These are phyloP conservation scores for Turnera subulata DNA, from an alignment of 345 rosid species.

Conservation along the genomic window DNA sequence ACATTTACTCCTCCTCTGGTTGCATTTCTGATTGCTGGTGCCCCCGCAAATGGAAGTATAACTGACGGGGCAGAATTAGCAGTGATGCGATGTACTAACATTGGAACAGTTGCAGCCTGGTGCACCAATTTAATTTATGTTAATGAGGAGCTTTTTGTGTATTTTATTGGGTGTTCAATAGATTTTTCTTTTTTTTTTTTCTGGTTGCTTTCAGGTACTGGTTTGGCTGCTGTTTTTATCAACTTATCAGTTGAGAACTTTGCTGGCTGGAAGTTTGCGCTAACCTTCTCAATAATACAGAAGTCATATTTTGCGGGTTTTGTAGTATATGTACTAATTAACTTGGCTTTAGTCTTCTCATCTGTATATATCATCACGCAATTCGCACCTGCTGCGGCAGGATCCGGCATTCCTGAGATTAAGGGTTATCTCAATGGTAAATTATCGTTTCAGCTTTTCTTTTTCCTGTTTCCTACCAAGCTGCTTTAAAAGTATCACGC, in stretches of 20 bases:
- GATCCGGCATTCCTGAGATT: constrained; percentile 98
- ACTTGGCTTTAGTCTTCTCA: constrained; percentile 77
- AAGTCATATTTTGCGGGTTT: constrained; percentile 82
- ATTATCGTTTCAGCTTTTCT: background rate
- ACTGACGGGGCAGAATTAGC: no score
- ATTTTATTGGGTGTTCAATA: no score
- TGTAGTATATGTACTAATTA: constrained; percentile 69
- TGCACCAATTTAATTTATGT: no score
- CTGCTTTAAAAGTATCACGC: background rate
- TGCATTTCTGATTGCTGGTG: no score
- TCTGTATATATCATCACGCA: constrained; percentile 82
- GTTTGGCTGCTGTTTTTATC: constrained; percentile 85
- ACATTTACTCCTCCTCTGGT: no score
- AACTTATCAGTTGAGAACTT: constrained; percentile 92
- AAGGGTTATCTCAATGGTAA: constrained; percentile 96
- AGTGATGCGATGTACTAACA: no score
- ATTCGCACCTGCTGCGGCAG: constrained; percentile 97
- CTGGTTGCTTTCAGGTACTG: constrained; percentile 61
- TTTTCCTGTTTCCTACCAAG: background rate
- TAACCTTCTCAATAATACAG: constrained; percentile 76
- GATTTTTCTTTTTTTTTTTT: no score
- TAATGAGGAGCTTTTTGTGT: no score
- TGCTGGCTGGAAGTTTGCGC: constrained; percentile 84
- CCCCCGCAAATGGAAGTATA: no score
- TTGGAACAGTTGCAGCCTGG: no score